Evolutionary conservation across 2,329 filamentous ascomycete genomes (phyloP).

Genomic region (Aspergillus sojae): DNA sequence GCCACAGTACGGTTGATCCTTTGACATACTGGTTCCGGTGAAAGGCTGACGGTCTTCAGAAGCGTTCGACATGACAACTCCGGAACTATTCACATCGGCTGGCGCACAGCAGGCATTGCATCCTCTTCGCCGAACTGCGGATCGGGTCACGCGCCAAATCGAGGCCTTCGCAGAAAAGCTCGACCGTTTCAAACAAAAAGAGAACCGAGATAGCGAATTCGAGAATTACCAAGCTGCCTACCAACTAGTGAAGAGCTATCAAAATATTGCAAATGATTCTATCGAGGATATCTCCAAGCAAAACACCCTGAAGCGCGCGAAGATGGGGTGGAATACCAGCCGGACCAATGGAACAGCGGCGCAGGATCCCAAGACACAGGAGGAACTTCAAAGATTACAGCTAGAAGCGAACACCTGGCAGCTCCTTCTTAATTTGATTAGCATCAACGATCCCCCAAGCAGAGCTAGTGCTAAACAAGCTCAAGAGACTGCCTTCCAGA

Average conservation of each 20-base stretch:
- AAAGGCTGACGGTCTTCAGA: constrained; percentile 20
- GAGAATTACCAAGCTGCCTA: constrained; percentile 66
- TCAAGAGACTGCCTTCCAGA: constrained; percentile 45
- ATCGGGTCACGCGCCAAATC: constrained; percentile 76
- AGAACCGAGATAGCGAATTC: constrained; percentile 52
- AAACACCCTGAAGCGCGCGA: constrained; percentile 44
- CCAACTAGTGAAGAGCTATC: constrained; percentile 67
- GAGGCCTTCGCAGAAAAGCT: constrained; percentile 83
- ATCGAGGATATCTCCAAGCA: constrained; percentile 47
- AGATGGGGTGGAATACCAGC: constrained; percentile 32
- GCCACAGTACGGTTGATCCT: constrained; percentile 17
- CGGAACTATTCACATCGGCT: constrained; percentile 46
- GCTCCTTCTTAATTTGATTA: constrained; percentile 73
- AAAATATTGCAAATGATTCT: constrained; percentile 56
- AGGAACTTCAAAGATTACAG: constrained; percentile 64
- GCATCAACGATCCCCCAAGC: constrained; percentile 63
- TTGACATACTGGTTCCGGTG: neutral
- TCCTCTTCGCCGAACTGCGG: constrained; percentile 65
- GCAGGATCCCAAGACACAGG: constrained; percentile 30
- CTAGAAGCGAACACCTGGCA: constrained; percentile 91
- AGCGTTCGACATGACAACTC: constrained; percentile 25
- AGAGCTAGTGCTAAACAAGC: constrained; percentile 39
- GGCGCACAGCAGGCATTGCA: constrained; percentile 57
- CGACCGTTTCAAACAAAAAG: constrained; percentile 69
- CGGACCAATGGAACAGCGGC: constrained; percentile 21